Evolutionary conservation across 2,329 filamentous ascomycete genomes (phyloP), one percentile per base, ranked within the genome.

Genomic region (Trichophyton verrucosum): DNA sequence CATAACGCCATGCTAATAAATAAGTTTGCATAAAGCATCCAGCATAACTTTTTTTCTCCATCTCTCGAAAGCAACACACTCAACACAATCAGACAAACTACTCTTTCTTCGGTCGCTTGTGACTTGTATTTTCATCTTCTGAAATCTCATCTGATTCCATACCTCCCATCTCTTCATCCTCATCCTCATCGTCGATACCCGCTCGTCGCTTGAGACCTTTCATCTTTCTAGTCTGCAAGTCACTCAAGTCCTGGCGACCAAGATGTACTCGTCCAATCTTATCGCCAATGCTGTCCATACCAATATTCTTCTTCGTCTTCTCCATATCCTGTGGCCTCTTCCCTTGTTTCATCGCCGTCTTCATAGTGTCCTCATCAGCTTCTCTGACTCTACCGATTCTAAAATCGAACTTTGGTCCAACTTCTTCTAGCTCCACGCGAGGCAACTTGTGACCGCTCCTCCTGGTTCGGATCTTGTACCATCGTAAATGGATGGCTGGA

Each of bases 201-300:
- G 89, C 83, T 65, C 82, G 85, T 66, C 94, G 82, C 83, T 97
- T 99, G 67, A 99, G 76, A 66, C 91, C 94, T 85, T 99, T 99
- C 91, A 99, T 97, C 84, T 99, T 99, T 71, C 94, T 86, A 59
- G 91, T 95, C 80, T 99, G 94, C 75, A 99, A 75, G 68, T 87
- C 83, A 71, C 80, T 81, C 62, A 99, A 81, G 76, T 99, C 91
- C 76, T 96, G 91, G 78, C 87, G 90, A 70, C 88, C 90, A 63
- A 95, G 76, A 74, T 99, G 94, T 65, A 99, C 88, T 67, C 91
- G 86, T 65, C 92, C 94, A 65, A 97, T 81, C 86, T 97, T 97
- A 76, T 99, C 94, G 72, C 94, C 94, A 77, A 99, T 90, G 49
- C 86, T 76, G 73, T 97, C 91, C 61, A 88, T 95, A 60, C 85